Evolutionary conservation across 768 basidiomycete genomes (phyloP).

Genomic region (Lenzites betulinus): DNA sequence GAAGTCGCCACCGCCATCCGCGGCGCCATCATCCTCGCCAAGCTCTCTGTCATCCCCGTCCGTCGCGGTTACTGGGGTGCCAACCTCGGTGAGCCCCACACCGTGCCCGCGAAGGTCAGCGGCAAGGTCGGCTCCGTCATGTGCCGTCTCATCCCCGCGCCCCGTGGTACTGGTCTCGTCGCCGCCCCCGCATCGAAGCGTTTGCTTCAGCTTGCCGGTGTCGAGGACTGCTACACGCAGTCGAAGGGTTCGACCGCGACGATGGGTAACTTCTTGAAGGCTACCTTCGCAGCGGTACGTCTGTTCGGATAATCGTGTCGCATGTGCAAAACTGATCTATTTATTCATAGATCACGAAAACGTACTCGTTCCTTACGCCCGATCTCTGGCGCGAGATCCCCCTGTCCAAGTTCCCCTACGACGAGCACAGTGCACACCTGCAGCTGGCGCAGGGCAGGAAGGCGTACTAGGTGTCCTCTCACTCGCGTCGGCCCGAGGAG

Average conservation of each 20-base stretch:
- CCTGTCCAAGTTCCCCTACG: slow-evolving; percentile 86
- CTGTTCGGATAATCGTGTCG: neutral
- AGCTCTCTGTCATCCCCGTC: slow-evolving; percentile 96
- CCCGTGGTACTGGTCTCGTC: slow-evolving; percentile 98
- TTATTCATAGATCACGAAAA: slow-evolving; percentile 82
- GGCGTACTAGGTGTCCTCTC: slow-evolving; percentile 46
- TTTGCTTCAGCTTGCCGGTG: slow-evolving; percentile 94
- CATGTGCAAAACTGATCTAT: neutral
- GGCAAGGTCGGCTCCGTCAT: slow-evolving; percentile 99
- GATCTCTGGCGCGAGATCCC: slow-evolving; percentile 97
- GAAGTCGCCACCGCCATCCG: slow-evolving; percentile 99
- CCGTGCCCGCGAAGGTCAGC: slow-evolving; percentile 97
- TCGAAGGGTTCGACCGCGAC: slow-evolving; percentile 98
- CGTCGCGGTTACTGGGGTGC: slow-evolving; percentile 99
- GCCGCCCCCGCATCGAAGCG: slow-evolving; percentile 98
- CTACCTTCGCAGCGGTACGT: slow-evolving; percentile 84
- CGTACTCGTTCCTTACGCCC: slow-evolving; percentile 97
- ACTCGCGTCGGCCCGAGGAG: neutral
- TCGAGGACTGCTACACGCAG: slow-evolving; percentile 97
- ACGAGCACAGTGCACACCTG: slow-evolving; percentile 93
- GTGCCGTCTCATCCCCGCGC: slow-evolving; percentile 98
- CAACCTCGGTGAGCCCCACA: slow-evolving; percentile 98
- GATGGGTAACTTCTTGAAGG: slow-evolving; percentile 99
- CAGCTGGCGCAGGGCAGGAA: slow-evolving; percentile 83
- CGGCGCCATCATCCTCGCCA: slow-evolving; percentile 98